phyloP scores from a whole-genome alignment of 2,329 filamentous ascomycete species.

The Pyricularia grisea region DNA sequence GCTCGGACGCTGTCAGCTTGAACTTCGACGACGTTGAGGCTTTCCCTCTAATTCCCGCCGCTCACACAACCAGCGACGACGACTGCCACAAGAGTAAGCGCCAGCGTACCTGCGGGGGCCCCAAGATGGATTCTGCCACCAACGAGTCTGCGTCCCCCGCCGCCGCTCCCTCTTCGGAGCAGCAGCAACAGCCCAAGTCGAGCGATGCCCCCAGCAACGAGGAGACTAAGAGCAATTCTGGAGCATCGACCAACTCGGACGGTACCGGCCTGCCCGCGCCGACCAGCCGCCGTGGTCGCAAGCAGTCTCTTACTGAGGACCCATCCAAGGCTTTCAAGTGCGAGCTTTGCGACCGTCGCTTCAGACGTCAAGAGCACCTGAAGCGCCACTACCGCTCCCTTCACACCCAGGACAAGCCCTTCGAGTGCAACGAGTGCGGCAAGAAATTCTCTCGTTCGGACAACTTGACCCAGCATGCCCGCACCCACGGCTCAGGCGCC shows the following conservation, averaged over 20 bases:
- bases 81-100: conserved; percentile 49
- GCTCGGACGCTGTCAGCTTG: conserved; percentile 55
- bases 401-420: conserved; percentile 97
- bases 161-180: conserved; percentile 10
- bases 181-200: conserved; percentile 13
- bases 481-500: conserved; percentile 83
- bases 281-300: conserved; percentile 86
- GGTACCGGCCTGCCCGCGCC: conserved; percentile 40
- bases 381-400: conserved; percentile 98
- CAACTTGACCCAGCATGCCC: conserved; percentile 91
- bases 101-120: conserved; percentile 36
- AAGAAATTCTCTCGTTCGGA: conserved; percentile 98
- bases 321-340: conserved; percentile 98
- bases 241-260: conserved; percentile 23
- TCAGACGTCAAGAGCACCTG: conserved; percentile 95
- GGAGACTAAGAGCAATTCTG: conserved; percentile 21
- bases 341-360: conserved; percentile 90
- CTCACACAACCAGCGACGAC: conserved; percentile 41
- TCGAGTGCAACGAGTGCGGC: conserved; percentile 93
- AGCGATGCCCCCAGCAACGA: conserved; percentile 17
- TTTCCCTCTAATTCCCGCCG: conserved; percentile 57
- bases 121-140: conserved; percentile 29
- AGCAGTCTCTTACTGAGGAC: conserved; percentile 96
- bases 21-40: conserved; percentile 70
- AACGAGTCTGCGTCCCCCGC: conserved; percentile 22